Conservation (phyloP, 805 yeast species). For the Kazachstania taianensis region DNA sequence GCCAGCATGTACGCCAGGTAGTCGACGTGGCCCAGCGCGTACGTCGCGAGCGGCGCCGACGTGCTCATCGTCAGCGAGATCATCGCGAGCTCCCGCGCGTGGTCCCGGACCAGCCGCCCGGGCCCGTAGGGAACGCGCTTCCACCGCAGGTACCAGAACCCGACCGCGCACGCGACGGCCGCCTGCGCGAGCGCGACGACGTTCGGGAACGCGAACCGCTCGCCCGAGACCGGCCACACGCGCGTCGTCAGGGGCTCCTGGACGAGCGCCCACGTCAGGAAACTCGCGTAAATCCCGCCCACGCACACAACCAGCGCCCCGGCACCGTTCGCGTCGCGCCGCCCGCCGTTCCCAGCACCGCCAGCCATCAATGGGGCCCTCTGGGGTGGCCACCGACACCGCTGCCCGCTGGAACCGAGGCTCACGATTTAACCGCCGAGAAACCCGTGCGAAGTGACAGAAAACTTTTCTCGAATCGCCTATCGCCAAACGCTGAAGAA, state of each 20-base stretch:
- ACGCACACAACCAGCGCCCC: conserved; percentile 25
- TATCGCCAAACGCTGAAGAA: background rate
- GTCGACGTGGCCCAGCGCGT: conserved; percentile 72
- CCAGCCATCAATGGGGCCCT: too few species aligned
- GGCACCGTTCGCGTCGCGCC: background rate
- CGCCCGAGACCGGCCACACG: conserved; percentile 49
- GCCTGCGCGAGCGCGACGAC: conserved; percentile 72
- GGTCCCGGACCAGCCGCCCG: conserved; percentile 29
- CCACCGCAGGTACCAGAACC: conserved; percentile 44
- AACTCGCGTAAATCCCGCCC: conserved; percentile 73
- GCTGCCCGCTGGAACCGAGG: too few species aligned
- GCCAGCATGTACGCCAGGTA: conserved; percentile 78
- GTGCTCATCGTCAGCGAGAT: conserved; percentile 69
- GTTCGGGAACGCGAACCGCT: conserved; percentile 63
- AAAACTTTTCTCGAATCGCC: background rate
- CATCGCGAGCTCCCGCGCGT: conserved; percentile 32
- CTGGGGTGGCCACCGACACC: too few species aligned
- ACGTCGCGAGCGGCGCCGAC: conserved; percentile 74
- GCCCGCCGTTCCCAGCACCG: too few species aligned
- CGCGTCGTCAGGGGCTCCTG: conserved; percentile 82
- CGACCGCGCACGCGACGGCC: conserved; percentile 58
- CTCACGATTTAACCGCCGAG: too few species aligned
- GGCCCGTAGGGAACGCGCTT: conserved; percentile 26
- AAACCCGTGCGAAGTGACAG: too few species aligned
- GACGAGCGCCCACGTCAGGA: conserved; percentile 82